Evolutionary conservation across 1,284 basidiomycete species (phyloP), one percentile per base, ranked within the genome.

Genomic region (Mrakiaceae sp.): DNA sequence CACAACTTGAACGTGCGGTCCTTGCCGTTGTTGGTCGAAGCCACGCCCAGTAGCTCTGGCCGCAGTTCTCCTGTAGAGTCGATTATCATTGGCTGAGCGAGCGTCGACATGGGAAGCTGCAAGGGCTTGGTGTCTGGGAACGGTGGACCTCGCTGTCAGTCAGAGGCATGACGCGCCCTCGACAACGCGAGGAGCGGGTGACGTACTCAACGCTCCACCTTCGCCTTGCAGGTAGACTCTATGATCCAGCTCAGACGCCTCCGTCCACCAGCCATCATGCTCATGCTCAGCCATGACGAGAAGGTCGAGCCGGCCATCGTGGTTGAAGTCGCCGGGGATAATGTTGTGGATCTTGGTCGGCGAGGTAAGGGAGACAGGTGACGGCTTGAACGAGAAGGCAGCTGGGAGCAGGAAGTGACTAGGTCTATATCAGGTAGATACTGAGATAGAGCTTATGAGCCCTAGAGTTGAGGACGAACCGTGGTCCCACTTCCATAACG

Each of bases 241-340:
- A 76, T 93, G 81, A 46, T 84, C 82, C 43, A 88, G 75, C 67
- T 81, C 67, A 12, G 68, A 67, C 52, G 72, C 70, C n/a, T 70
- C 68, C 7, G 69, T 70, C 71, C 76, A 77, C 74, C 77, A 78
- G 2, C 81, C 69, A 70, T 79, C 64, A 71, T 79, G 64, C 72
- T 79, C 62, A 72, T 74, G 69, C 77, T 70, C 72, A 60, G 84
- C 82, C 88, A 97, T 93, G 62, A 97, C 82, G 5, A 98, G 82
- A 4, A 97, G 73, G 75, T 98, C 95, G 5, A 97, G 81, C 71
- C 84, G 85, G 9, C 95, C 95, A 68, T 94, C 87, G 72, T 92
- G 88, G 44, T 93, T 89, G 73, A 88, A 94, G 76, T 98, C 95
- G 27, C 88, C 89, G 0, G 94, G 92, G 1, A 98, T 82, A 53